phyloP scores from a whole-genome alignment of 1,284 basidiomycete genomes.

The Inonotus hispidus region DNA sequence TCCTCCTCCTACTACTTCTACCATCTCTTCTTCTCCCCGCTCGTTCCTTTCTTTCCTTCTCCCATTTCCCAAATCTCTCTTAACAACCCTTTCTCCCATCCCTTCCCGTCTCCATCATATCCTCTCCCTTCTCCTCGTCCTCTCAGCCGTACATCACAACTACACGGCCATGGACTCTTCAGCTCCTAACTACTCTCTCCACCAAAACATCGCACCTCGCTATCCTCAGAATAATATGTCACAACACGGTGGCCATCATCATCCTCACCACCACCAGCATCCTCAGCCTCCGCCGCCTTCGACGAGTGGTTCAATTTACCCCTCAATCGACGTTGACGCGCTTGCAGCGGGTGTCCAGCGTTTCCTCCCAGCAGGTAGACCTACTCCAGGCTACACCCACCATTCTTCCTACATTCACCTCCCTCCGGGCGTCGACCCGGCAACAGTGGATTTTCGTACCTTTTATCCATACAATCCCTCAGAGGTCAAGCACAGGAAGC shows the following conservation, averaged over 20 bases:
- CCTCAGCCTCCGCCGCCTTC: background rate
- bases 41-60: constrained; percentile 4
- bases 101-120: background rate
- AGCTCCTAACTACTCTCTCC: background rate
- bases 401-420: constrained; percentile 40
- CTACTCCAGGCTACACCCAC: constrained; percentile 2
- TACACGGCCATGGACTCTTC: background rate
- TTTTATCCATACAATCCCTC: constrained; percentile 83
- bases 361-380: constrained; percentile 8
- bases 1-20: constrained; percentile 1
- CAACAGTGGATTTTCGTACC: constrained; percentile 56
- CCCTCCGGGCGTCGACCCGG: constrained; percentile 54
- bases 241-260: background rate
- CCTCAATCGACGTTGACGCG: constrained; percentile 14
- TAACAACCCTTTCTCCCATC: background rate
- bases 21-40: constrained; percentile 11
- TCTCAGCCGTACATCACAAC: background rate
- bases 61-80: constrained; percentile 8
- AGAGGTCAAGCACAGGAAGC: constrained; percentile 86
- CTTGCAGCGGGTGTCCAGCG: constrained; percentile 17
- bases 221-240: background rate
- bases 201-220: constrained; percentile 7
- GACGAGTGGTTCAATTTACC: background rate
- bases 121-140: background rate
- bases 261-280: constrained; percentile 10